Conservation (phyloP, 2,329 filamentous ascomycete species). For the Xylariaceae sp. region DNA sequence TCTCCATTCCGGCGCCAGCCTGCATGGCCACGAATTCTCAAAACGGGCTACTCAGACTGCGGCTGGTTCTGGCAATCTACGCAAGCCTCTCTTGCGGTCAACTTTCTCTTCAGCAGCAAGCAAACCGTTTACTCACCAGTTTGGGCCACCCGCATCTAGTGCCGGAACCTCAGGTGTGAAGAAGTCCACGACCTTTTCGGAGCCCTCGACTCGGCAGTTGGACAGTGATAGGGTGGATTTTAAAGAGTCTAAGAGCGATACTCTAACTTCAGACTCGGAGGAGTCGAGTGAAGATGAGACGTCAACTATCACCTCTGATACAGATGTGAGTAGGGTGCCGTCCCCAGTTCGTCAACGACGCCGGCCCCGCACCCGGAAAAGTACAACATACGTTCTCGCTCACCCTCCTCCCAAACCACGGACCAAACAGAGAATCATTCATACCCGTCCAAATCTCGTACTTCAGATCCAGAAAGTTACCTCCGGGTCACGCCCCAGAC, state of each 20-base stretch:
- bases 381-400: conserved; percentile 63
- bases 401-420: conserved; percentile 59
- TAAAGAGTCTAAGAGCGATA: conserved; percentile 28
- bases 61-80: conserved; percentile 29
- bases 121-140: conserved; percentile 24
- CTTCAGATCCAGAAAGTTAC: conserved; percentile 69
- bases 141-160: conserved; percentile 17
- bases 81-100: conserved; percentile 31
- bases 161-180: conserved; percentile 12
- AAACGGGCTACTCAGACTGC: conserved; percentile 33
- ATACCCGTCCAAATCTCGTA: conserved; percentile 63
- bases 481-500: conserved; percentile 56
- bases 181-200: conserved; percentile 18
- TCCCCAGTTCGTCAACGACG: conserved; percentile 37
- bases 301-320: conserved; percentile 40
- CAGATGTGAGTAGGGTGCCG: conserved; percentile 43
- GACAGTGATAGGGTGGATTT: conserved; percentile 22
- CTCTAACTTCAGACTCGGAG: conserved; percentile 22
- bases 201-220: conserved; percentile 14
- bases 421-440: conserved; percentile 60
- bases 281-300: conserved; percentile 48
- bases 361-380: conserved; percentile 48
- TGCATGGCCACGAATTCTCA: conserved; percentile 59
- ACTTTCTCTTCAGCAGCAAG: conserved; percentile 27
- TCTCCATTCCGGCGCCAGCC: conserved; percentile 54